Conservation (phyloP, 2,329 filamentous ascomycete species). For the Scedosporium aurantiacum region DNA sequence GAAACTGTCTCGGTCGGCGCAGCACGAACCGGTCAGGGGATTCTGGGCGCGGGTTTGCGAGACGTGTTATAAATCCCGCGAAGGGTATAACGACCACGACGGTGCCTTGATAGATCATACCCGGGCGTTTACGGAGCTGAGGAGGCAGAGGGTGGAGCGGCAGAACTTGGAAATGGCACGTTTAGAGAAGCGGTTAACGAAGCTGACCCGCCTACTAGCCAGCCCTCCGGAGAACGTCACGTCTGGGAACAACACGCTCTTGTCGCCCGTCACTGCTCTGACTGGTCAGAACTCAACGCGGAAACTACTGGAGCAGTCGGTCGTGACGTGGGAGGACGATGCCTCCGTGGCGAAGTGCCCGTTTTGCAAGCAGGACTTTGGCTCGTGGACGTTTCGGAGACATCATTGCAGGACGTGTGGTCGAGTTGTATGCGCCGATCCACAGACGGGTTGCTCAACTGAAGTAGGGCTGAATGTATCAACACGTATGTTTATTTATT, state of each 20-base stretch:
- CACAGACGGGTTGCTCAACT: constrained; percentile 69
- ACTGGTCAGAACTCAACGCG: constrained; percentile 62
- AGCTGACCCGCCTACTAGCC: constrained; percentile 73
- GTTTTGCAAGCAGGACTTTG: constrained; percentile 93
- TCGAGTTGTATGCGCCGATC: constrained; percentile 83
- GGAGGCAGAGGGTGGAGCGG: constrained; percentile 70
- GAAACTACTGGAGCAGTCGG: constrained; percentile 76
- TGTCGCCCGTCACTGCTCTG: constrained; percentile 51
- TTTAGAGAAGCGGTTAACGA: constrained; percentile 83
- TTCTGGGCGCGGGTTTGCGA: constrained; percentile 94
- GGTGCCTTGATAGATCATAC: constrained; percentile 64
- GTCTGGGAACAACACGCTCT: constrained; percentile 36
- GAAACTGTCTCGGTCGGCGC: constrained; percentile 82
- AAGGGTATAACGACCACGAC: constrained; percentile 85
- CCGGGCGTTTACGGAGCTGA: constrained; percentile 54
- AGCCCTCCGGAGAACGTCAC: constrained; percentile 54
- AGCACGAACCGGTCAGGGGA: constrained; percentile 80
- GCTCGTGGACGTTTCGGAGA: constrained; percentile 80
- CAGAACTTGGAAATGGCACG: constrained; percentile 79
- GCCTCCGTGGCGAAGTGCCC: constrained; percentile 69
- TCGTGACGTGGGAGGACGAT: constrained; percentile 95
- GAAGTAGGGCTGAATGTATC: constrained; percentile 74
- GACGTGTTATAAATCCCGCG: constrained; percentile 96
- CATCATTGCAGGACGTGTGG: constrained; percentile 95
- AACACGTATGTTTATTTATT: constrained; percentile 32